Evolutionary conservation across 495 filamentous ascomycete genomes (phyloP), one percentile per base, ranked within the genome.

Genomic region (Aspergillus haitiensis): DNA sequence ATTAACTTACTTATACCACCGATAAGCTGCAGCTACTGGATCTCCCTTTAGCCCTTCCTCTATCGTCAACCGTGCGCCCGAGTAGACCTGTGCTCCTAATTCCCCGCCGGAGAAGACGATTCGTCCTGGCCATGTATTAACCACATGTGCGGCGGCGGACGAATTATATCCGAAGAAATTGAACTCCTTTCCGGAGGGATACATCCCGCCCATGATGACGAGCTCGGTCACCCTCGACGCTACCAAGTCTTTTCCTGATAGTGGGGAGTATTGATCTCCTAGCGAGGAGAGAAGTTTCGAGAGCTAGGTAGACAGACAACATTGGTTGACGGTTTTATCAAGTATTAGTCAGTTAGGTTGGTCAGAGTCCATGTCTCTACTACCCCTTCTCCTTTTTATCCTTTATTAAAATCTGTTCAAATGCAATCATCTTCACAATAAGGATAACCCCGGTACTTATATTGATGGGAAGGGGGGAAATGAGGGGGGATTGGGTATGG

Each of bases 151-250:
- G 0, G 78, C 64, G 1, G 62, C 53, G 40, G 55, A 1, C 0
- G 77, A 56, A 44, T 75, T 74, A 39, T 55, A 56, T 6, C 73
- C 76, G 27, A 54, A 73, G 36, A 80, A 80, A 55, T 81, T 81
- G 62, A 68, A 80, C 27, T 75, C 72, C 33, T 60, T 55, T 7
- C 77, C 78, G 5, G 62, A 68, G 3, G 79, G 77, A 39, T 80
- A 81, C 9, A 16, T 58, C 3, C 79, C 79, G 33, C 79, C 79
- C 75, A 80, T 78, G 7, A 81, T 40, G 0, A 80, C 73, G 2
- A 82, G 66, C 56, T 82, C 74, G 3, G 65, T 57, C 0, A 82
- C 75, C 49, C 80, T 82, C 5, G 49, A 56, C 0, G 66, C 58
- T 13, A 81, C 55, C 12, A 82, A 72, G 32, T 64, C 68, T 4